Evolutionary conservation across 2,329 filamentous ascomycete genomes (phyloP).

Genomic region (Ceratocystis alfenasii): DNA sequence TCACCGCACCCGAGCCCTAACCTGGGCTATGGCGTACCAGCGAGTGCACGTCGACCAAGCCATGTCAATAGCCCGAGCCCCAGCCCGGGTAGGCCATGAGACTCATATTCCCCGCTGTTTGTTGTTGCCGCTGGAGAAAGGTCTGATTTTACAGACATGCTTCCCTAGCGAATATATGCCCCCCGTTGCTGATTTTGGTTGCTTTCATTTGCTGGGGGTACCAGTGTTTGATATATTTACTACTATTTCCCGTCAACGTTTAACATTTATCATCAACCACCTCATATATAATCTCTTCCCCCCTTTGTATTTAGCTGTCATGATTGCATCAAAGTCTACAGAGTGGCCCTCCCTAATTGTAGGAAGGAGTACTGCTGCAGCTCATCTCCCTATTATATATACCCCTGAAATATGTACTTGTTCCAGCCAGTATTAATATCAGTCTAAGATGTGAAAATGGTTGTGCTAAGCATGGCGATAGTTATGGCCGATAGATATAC

Average conservation of each 20-base stretch:
- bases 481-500: background rate
- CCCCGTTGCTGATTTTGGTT: background rate
- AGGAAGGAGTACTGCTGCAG: background rate
- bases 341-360: background rate
- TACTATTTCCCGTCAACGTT: background rate
- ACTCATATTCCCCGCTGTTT: background rate
- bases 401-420: background rate
- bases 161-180: too few relatives aligned
- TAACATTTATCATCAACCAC: background rate
- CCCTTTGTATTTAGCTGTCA: background rate
- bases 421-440: too few relatives aligned
- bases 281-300: background rate
- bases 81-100: background rate
- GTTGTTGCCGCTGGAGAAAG: background rate
- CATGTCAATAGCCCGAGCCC: background rate
- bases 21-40: background rate
- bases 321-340: background rate
- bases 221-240: background rate
- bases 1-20: slow-evolving; percentile 28
- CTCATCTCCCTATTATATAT: background rate
- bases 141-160: too few relatives aligned
- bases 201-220: background rate
- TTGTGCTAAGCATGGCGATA: too few relatives aligned
- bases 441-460: too few relatives aligned
- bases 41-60: too few relatives aligned